Conservation (phyloP, 495 filamentous ascomycete genomes). For the Neurospora sp. region DNA sequence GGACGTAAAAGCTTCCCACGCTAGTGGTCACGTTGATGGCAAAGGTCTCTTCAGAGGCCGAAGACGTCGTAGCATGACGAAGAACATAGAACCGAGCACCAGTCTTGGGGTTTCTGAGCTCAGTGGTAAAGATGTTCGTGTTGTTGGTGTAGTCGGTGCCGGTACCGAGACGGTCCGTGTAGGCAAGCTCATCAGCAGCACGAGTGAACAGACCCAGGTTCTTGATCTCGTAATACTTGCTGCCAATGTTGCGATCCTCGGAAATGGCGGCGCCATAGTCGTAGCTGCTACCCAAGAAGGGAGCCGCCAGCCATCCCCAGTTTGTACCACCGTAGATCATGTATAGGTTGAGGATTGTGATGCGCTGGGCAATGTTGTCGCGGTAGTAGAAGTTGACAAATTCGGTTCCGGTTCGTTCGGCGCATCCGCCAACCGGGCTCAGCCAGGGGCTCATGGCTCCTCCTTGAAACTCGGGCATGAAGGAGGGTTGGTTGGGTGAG, state of each 20-base stretch:
- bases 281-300: constrained; percentile 34
- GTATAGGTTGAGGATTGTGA: constrained; percentile 36
- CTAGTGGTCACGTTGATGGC: constrained; percentile 7
- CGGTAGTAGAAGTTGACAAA: constrained; percentile 52
- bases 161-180: constrained; percentile 34
- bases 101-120: constrained; percentile 47
- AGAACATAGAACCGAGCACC: constrained; percentile 48
- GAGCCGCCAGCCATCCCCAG: constrained; percentile 31
- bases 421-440: constrained; percentile 41
- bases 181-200: constrained; percentile 33
- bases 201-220: constrained; percentile 46
- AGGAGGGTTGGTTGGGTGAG: constrained; percentile 32
- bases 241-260: constrained; percentile 44
- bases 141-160: constrained; percentile 37
- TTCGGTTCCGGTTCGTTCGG: constrained; percentile 28
- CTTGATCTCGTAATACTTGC: constrained; percentile 54
- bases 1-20: not conserved
- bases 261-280: constrained; percentile 52
- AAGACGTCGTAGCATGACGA: constrained; percentile 39
- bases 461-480: constrained; percentile 57
- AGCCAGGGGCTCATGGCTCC: constrained; percentile 54
- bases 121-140: constrained; percentile 32
- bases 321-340: constrained; percentile 52
- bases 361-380: constrained; percentile 36
- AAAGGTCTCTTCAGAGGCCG: constrained; percentile 40